These are phyloP conservation scores for Ammopiptanthus mongolicus DNA, from an alignment of 306 rosid genomes.

Conservation along the genomic window DNA sequence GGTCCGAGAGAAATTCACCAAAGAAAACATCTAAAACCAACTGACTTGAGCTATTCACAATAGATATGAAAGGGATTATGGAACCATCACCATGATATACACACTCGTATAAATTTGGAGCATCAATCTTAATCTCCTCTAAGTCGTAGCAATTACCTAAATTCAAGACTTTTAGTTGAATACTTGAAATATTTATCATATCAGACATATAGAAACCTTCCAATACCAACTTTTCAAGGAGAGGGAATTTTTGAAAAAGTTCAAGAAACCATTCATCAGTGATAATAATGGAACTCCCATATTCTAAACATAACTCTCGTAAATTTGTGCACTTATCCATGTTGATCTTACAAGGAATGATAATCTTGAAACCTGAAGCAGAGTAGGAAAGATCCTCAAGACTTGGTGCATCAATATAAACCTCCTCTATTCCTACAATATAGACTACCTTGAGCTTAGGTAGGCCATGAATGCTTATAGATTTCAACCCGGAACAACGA, in stretches of 20 bases:
- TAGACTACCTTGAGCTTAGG: neutral
- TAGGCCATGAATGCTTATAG: neutral
- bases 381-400: neutral
- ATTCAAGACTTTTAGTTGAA: neutral
- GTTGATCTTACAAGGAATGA: neutral
- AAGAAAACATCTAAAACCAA: neutral
- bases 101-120: neutral
- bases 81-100: neutral
- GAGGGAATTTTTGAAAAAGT: neutral
- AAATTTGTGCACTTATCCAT: neutral
- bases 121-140: neutral
- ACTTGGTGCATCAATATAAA: neutral
- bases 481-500: neutral
- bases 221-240: neutral
- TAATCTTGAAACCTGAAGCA: too few species aligned
- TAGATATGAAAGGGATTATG: neutral
- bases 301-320: neutral
- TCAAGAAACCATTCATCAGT: constrained; percentile 3
- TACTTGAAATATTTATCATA: neutral
- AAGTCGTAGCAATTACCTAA: neutral
- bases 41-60: neutral
- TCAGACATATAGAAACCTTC: neutral
- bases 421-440: neutral
- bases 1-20: too few species aligned
- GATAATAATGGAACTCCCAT: neutral